Evolutionary conservation across 495 filamentous ascomycete species (phyloP), one percentile per base, ranked within the genome.

Genomic region (Clavariopsis aquatica): DNA sequence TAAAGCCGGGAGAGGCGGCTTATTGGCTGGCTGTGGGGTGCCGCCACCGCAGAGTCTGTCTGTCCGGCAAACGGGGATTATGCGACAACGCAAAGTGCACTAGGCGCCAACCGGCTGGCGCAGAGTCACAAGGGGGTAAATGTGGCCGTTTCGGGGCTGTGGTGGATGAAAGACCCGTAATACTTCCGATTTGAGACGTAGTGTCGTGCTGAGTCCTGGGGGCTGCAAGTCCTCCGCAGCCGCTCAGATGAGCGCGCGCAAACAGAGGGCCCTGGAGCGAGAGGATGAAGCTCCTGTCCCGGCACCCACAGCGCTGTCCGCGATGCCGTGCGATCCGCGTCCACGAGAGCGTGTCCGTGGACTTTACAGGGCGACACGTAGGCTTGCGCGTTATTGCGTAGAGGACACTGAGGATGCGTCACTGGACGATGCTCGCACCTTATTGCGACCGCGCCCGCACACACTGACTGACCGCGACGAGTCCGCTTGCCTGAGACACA

Each of bases 391-490:
- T 22, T 60, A 41, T 23, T 36, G 56, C 24, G 46, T 7, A 51
- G 41, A 17, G 27, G 36, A 49, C 56, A 57, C 64, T 52, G 57
- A 29, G 56, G 64, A 56, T 53, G 64, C 64, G 62, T 59, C 62
- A 65, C 62, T 58, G n/a, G 62, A 60, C 49, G 49, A 9, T 45
- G n/a, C 54, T 65, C 62, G 62, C 62, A 65, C 62, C 62, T 64
- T 43, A 43, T 43, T 43, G 38, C 28, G 15, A 65, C 34, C 36
- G 62, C 56, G 52, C 54, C 31, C 7, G 34, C 36, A 47, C 47
- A 27, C 8, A n/a, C 31, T 34, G 31, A 55, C 52, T 7, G 28
- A 24, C 38, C 17, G 52, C 52, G 51, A 53, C 51, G 6, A 43
- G 5, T 43, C 38, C 38, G 38, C 38, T 17, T 9, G 38, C 24